phyloP scores from a whole-genome alignment of 768 basidiomycete species.

The Clavaria fumosa region DNA sequence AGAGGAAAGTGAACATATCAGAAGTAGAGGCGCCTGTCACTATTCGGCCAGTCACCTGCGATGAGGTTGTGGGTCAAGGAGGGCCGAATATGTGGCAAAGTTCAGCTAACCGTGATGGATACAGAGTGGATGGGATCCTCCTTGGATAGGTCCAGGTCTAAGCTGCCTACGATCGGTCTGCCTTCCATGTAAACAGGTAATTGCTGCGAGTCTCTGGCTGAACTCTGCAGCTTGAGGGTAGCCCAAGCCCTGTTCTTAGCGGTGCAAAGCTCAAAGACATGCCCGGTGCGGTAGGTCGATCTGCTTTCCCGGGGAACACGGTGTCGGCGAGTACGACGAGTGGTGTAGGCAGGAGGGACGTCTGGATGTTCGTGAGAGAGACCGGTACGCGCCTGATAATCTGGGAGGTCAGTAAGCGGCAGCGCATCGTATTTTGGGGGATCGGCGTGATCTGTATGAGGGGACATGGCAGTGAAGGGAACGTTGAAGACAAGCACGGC shows the following conservation, averaged over 20 bases:
- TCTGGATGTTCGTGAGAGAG: not conserved
- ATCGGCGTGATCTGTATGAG: no score
- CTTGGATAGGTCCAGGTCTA: constrained; percentile 21
- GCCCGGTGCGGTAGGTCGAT: constrained; percentile 9
- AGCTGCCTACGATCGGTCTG: constrained; percentile 19
- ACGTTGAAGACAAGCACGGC: no score
- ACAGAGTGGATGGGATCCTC: constrained; percentile 34
- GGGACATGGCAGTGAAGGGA: no score
- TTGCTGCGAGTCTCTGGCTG: constrained; percentile 22
- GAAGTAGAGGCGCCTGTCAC: constrained; percentile 22
- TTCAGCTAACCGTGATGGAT: constrained; percentile 27
- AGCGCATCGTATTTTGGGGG: no score
- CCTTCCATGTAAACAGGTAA: constrained; percentile 24
- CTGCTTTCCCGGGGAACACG: no score
- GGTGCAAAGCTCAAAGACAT: constrained; percentile 18
- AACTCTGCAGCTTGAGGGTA: constrained; percentile 30
- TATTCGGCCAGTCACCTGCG: constrained; percentile 24
- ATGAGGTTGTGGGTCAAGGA: constrained; percentile 2
- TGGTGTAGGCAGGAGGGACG: constrained; percentile 13
- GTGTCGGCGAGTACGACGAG: constrained; percentile 4
- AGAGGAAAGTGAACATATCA: constrained; percentile 22
- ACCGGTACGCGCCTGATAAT: no score
- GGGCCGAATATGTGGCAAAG: constrained; percentile 3
- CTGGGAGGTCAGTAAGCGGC: no score
- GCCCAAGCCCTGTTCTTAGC: constrained; percentile 28